A percentile compares a stretch with the other conserved stretches of the same genome.
These are phyloP conservation scores for Blastocystis sp. DNA, from an alignment of 352 stramenopile species.

Conservation along the genomic window DNA sequence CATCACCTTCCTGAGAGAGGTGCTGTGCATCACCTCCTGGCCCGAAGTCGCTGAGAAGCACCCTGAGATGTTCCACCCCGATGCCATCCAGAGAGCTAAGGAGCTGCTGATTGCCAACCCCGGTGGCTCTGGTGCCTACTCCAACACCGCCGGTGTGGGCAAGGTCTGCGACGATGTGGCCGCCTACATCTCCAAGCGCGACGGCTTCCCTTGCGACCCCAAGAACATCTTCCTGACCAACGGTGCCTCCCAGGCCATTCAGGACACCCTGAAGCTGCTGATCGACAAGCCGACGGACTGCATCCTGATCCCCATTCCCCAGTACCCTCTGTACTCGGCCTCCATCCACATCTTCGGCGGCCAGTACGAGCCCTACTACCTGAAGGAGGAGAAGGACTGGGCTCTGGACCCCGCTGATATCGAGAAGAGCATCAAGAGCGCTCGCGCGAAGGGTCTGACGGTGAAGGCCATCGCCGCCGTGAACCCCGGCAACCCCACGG, in stretches of 20 bases:
- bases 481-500: conserved; percentile 96
- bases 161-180: conserved; percentile 85
- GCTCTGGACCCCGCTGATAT: conserved; percentile 82
- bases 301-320: conserved; percentile 91
- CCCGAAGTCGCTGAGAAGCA: conserved; percentile 52
- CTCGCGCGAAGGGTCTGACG: conserved; percentile 83
- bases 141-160: conserved; percentile 83
- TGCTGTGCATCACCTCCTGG: conserved; percentile 79
- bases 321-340: conserved; percentile 96
- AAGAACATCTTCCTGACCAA: conserved; percentile 95
- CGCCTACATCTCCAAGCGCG: conserved; percentile 81
- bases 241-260: conserved; percentile 88
- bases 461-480: conserved; percentile 91
- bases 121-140: conserved; percentile 85
- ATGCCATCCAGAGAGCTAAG: conserved; percentile 68
- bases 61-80: conserved; percentile 57
- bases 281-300: conserved; percentile 94
- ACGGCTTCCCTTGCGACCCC: conserved; percentile 84
- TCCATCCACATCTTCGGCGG: conserved; percentile 88
- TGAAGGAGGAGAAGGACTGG: conserved; percentile 90
- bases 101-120: conserved; percentile 75
- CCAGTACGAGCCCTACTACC: conserved; percentile 89
- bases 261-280: conserved; percentile 88
- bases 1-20: conserved; percentile 86
- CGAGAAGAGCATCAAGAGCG: conserved; percentile 82